These are phyloP conservation scores for Fusarium gaditjirri DNA, from an alignment of 2,329 filamentous ascomycete genomes.

Conservation along the genomic window DNA sequence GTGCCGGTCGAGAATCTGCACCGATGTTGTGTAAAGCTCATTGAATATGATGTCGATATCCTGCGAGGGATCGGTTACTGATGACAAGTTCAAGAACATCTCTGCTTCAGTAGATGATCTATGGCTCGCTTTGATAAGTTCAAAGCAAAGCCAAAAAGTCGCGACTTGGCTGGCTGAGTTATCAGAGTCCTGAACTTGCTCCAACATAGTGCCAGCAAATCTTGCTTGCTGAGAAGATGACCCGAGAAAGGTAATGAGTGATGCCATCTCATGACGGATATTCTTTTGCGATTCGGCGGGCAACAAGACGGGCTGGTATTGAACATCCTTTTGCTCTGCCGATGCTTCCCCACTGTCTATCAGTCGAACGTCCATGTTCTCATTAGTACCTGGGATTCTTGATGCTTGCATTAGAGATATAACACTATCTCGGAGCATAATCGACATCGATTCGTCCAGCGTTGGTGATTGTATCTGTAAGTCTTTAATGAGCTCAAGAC, in stretches of 20 bases:
- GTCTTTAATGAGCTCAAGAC: constrained; percentile 72
- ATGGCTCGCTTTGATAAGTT: constrained; percentile 71
- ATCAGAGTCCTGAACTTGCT: constrained; percentile 65
- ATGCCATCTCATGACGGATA: constrained; percentile 66
- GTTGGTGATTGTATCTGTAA: constrained; percentile 73
- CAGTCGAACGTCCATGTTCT: constrained; percentile 43
- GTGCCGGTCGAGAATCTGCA: constrained; percentile 68
- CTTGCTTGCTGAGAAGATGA: constrained; percentile 67
- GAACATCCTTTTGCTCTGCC: constrained; percentile 17
- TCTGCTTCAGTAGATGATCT: constrained; percentile 66
- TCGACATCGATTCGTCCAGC: constrained; percentile 73
- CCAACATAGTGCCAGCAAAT: constrained; percentile 73
- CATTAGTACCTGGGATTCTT: constrained; percentile 18
- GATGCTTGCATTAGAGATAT: constrained; percentile 50
- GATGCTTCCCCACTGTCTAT: constrained; percentile 37
- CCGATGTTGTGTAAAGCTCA: constrained; percentile 76
- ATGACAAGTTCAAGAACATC: constrained; percentile 70
- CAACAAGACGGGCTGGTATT: constrained; percentile 71
- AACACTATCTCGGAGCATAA: constrained; percentile 80
- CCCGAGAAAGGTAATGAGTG: constrained; percentile 67
- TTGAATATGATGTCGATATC: constrained; percentile 62
- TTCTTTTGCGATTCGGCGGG: constrained; percentile 72
- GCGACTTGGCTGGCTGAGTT: constrained; percentile 70
- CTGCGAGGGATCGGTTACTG: constrained; percentile 50
- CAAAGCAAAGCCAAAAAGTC: constrained; percentile 82